Percentiles rank a stretch among this genome's conserved stretches.
These are phyloP conservation scores for Penicillium fimorum DNA, from an alignment of 495 filamentous ascomycete genomes.

Conservation along the genomic window DNA sequence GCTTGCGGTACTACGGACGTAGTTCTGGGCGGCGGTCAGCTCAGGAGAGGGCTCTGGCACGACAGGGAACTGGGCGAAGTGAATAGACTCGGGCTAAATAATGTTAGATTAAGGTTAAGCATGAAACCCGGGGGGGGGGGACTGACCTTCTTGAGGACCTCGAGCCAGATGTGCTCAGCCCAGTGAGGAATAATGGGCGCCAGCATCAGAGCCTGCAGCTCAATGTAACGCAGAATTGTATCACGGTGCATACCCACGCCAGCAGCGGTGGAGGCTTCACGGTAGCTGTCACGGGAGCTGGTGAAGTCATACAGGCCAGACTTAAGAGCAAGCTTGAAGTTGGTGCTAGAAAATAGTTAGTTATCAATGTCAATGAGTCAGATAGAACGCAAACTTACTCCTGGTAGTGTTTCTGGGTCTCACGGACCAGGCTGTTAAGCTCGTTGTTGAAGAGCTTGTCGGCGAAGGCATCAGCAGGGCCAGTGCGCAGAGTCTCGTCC, in stretches of 20 bases:
- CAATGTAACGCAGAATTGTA: conserved; percentile 71
- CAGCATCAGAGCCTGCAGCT: conserved; percentile 81
- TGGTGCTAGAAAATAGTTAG: conserved; percentile 52
- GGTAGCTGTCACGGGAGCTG: conserved; percentile 83
- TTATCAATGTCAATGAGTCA: background rate
- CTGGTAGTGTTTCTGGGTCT: conserved; percentile 74
- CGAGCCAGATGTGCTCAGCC: conserved; percentile 89
- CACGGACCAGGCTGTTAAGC: conserved; percentile 76
- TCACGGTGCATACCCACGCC: conserved; percentile 82
- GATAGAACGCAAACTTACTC: conserved; percentile 40
- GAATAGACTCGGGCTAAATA: conserved; percentile 59
- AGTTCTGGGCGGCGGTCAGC: conserved; percentile 74
- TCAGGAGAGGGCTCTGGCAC: conserved; percentile 59
- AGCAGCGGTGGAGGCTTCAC: conserved; percentile 70
- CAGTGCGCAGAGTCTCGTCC: conserved; percentile 70
- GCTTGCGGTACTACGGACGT: conserved; percentile 70
- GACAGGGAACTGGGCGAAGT: conserved; percentile 73
- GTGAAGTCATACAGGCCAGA: conserved; percentile 87
- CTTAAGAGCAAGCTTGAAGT: conserved; percentile 92
- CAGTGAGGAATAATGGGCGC: conserved; percentile 87
- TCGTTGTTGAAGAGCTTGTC: conserved; percentile 93
- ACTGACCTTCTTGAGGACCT: conserved; percentile 72
- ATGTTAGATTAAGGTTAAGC: conserved; percentile 19
- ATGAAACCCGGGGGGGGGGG: background rate
- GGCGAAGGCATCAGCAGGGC: conserved; percentile 72